A percentile compares a stretch with the other conserved stretches of the same genome.
Conservation (phyloP, 495 filamentous ascomycete species). For the Monascus purpureus region DNA sequence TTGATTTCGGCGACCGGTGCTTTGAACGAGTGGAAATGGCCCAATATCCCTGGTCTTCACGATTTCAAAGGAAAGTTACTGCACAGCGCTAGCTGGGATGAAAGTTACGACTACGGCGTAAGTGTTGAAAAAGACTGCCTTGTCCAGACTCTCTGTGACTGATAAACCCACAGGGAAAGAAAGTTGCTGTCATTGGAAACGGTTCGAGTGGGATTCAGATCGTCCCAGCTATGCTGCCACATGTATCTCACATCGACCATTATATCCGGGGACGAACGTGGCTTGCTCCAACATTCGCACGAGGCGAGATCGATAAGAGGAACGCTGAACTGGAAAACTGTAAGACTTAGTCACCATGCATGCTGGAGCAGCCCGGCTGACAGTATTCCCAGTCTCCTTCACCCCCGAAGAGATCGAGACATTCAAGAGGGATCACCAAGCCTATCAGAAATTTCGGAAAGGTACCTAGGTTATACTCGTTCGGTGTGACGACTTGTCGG, state of each 20-base stretch:
- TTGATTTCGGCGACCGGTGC: slow-evolving; percentile 42
- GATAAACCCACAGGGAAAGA: slow-evolving; percentile 21
- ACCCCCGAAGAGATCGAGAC: slow-evolving; percentile 29
- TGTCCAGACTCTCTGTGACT: slow-evolving; percentile 12
- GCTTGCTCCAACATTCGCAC: slow-evolving; percentile 27
- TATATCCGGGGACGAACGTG: slow-evolving; percentile 30
- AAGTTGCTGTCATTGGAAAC: slow-evolving; percentile 40
- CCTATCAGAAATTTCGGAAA: slow-evolving; percentile 30
- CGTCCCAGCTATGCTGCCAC: slow-evolving; percentile 43
- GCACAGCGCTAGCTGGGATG: slow-evolving; percentile 42
- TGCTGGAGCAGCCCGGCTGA: slow-evolving; percentile 1
- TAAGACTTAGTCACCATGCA: slow-evolving; percentile 5
- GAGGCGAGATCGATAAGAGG: slow-evolving; percentile 17
- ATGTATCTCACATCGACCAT: slow-evolving; percentile 31
- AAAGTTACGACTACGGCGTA: slow-evolving; percentile 18
- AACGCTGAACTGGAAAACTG: slow-evolving; percentile 19
- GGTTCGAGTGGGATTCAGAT: slow-evolving; percentile 42
- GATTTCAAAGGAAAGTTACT: slow-evolving; percentile 39
- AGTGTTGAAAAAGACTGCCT: slow-evolving; percentile 1
- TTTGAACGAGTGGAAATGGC: slow-evolving; percentile 44
- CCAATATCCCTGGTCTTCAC: slow-evolving; percentile 37
- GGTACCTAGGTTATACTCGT: slow-evolving; percentile 7
- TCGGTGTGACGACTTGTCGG: slow-evolving; percentile 1
- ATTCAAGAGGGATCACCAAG: slow-evolving; percentile 27
- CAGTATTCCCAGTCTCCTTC: slow-evolving; percentile 15